Evolutionary conservation across 495 filamentous ascomycete species (phyloP), one percentile per base, ranked within the genome.

Genomic region (Pyronema domesticum): DNA sequence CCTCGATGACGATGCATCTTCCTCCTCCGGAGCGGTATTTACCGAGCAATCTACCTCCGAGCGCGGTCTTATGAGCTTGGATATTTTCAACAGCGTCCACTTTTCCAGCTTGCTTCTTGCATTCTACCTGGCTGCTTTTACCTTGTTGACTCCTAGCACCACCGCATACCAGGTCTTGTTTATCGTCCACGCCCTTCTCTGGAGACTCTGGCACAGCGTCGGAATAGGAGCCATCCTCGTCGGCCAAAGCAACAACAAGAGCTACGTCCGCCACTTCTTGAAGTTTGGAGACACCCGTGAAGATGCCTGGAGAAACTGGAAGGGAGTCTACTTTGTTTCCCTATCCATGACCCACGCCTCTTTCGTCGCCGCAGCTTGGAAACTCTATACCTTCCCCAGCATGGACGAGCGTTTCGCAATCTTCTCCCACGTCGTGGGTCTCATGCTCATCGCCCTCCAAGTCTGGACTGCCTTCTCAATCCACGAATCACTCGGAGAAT

Each of bases 281-380:
- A 98, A 98, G 66, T 95, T 82, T 63, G 91, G 91, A 55, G 89
- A 95, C 61, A 86, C 76, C 33, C 78, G 79, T 0, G 80, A 83
- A 46, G 91, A 95, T 69, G 89, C 89, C 2, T 98, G 93, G 93
- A 81, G 81, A 51, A 88, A 98, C 66, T 98, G 91, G 91, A 96
- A 95, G 69, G 85, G 87, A 43, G 80, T 89, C 55, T 95, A 96
- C 59, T 88, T 96, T 63, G 70, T 95, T 36, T 89, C 86, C 67
- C 85, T 89, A 75, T 77, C 77, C 30, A 78, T 95, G 76, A 91
- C 85, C 67, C 86, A 94, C 56, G 77, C 79, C 37, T 86, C 82
- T 56, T 95, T 96, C 69, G 74, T 93, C 54, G 85, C 84, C 19
- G 91, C 93, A 15, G 82, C 83, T 47, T 96, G 85, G 85, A 98